Base-by-base conservation (phyloP, 2,329 filamentous ascomycete species). In the Arthrinium puccinioides region DNA sequence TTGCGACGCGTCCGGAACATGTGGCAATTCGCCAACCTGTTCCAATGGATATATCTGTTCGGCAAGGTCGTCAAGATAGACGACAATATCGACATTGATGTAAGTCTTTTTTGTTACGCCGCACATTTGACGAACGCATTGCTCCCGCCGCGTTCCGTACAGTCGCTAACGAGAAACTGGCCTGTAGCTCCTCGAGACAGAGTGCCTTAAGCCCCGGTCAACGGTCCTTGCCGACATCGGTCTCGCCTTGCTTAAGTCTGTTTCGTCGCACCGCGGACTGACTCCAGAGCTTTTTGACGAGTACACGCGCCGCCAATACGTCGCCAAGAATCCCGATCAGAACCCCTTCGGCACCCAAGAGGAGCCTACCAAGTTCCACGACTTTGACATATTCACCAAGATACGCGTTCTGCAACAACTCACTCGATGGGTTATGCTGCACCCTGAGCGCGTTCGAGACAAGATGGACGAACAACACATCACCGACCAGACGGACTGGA, bases 21-120 rank as follows among this genome's bases (percentile, higher is more conserved):
- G 73, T 97, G 90, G 89, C 85, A 96, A 61, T 96, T 97, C 62
- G 87, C 90, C 43, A 90, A 88, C 54, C 67, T 97, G 7, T 88
- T 84, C 64, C 90, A 98, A 63, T 98, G 88, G 74, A 86, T 97
- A 43, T 85, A 82, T 58, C 77, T 90, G 27, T 98, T 98, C 60
- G 89, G 90, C 44, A 81, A 84, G 52, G 81, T 81, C 29, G 81
- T 94, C 58, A 96, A 94, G 66, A 85, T 97, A 47, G 83, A 92
- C 51, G 84, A 94, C 44, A 80, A 84, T 54, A 73, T 96, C 45
- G 87, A 90, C 54, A 84, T 96, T 46, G 89, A 97, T 67, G 92
- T 95, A 76, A 52, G 66, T 51, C 43, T 38, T 35, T 38, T 37
- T 13, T 32, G 23, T 27, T 15, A 13, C 25, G 13, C 15, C 25